phyloP scores from a whole-genome alignment of 2,329 filamentous ascomycete genomes.

The Diaporthe sp. region DNA sequence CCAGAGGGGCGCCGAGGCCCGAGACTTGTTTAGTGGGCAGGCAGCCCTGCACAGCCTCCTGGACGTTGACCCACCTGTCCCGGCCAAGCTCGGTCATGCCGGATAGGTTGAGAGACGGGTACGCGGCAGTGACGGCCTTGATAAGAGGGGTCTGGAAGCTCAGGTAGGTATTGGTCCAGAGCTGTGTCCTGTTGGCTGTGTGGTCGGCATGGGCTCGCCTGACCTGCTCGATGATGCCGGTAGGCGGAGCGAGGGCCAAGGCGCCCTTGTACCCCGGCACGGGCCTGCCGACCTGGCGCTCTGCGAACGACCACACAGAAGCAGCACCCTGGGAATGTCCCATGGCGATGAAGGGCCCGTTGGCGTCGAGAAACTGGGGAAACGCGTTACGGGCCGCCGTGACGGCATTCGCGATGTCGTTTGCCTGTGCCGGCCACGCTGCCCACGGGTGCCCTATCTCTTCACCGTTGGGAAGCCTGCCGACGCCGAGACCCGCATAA shows the following conservation, averaged over 20 bases:
- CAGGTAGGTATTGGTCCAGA: neutral
- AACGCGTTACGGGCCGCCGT: neutral
- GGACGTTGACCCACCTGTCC: conserved; percentile 9
- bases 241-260: conserved; percentile 35
- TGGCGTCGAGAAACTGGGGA: neutral
- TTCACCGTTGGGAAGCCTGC: conserved; percentile 23
- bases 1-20: neutral
- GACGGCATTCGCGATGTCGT: neutral
- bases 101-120: neutral
- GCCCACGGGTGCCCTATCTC: neutral
- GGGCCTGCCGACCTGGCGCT: conserved; percentile 45
- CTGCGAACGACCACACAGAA: conserved; percentile 52
- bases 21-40: neutral
- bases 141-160: conserved; percentile 1
- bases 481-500: conserved; percentile 56
- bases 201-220: neutral
- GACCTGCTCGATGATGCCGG: neutral
- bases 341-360: conserved; percentile 41
- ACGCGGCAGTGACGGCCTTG: conserved; percentile 9
- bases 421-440: conserved; percentile 11
- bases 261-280: conserved; percentile 50
- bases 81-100: conserved; percentile 9
- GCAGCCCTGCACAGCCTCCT: conserved; percentile 16
- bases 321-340: conserved; percentile 51
- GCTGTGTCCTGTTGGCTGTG: neutral